Evolutionary conservation across 176 grass and related monocot genomes (phyloP).

Genomic region (Alopecurus myosuroides): DNA sequence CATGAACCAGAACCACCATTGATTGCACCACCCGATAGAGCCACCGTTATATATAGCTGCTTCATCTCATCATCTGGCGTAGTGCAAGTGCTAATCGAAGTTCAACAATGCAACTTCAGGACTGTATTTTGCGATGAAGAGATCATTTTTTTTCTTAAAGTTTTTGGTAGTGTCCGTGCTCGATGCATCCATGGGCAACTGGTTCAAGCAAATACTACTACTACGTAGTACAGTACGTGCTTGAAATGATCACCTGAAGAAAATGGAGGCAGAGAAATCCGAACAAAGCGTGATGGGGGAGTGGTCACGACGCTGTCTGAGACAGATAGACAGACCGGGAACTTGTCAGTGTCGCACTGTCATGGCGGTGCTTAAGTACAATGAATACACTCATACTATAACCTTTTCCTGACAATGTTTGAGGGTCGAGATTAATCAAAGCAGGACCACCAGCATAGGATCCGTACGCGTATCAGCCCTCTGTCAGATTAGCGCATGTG

Average conservation of each 20-base stretch:
- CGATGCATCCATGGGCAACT: background rate
- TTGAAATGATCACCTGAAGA: conserved; percentile 26
- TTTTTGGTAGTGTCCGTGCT: background rate
- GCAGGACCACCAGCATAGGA: background rate
- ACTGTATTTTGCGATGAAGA: background rate
- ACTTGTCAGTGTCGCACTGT: conserved; percentile 12
- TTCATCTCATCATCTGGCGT: no score
- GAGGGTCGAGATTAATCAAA: background rate
- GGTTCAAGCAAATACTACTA: background rate
- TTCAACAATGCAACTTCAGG: background rate
- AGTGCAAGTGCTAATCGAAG: no score
- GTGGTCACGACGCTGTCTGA: background rate
- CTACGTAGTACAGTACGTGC: no score
- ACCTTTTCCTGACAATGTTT: background rate
- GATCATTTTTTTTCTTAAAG: background rate
- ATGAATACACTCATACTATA: background rate
- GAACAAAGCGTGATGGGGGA: background rate
- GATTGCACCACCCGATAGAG: background rate
- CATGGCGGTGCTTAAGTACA: background rate
- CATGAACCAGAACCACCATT: background rate
- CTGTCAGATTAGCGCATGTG: background rate
- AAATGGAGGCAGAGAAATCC: conserved; percentile 4
- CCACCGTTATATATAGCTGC: no score
- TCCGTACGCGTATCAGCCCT: background rate
- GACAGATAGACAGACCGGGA: background rate